Conservation (phyloP, 129 eudicot species). For the Helichrysum umbraculigerum region DNA sequence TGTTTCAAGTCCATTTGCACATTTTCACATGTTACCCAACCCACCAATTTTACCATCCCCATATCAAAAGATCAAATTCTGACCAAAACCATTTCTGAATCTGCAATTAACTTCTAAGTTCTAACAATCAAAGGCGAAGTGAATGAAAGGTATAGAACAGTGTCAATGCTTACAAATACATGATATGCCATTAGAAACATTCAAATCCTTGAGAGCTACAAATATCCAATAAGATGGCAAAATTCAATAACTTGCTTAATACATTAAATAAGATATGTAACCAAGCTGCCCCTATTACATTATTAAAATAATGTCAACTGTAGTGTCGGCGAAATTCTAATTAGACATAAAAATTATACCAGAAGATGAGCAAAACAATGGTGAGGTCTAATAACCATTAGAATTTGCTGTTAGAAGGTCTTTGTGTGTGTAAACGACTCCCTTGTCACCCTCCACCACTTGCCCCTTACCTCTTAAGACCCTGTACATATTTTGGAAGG, state of each 20-base stretch:
- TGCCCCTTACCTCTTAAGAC: constrained; percentile 79
- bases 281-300: constrained; percentile 23
- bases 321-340: constrained; percentile 13
- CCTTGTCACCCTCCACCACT: constrained; percentile 75
- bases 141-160: background rate
- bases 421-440: constrained; percentile 74
- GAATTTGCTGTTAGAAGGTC: constrained; percentile 33
- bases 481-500: constrained; percentile 44
- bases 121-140: background rate
- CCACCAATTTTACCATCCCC: background rate
- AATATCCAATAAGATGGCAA: constrained; percentile 5
- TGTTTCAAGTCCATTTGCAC: background rate
- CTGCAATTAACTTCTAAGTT: background rate
- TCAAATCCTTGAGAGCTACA: background rate
- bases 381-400: constrained; percentile 23
- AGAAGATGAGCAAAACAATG: constrained; percentile 8
- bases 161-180: constrained; percentile 4
- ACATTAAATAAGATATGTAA: constrained; percentile 16
- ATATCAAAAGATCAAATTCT: background rate
- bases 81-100: background rate
- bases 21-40: background rate
- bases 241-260: constrained; percentile 6
- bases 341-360: constrained; percentile 17
- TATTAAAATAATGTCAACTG: constrained; percentile 14
- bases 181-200: background rate